Evolutionary conservation across 2,329 filamentous ascomycete species (phyloP).

Genomic region (Aspergillus calidoustus): DNA sequence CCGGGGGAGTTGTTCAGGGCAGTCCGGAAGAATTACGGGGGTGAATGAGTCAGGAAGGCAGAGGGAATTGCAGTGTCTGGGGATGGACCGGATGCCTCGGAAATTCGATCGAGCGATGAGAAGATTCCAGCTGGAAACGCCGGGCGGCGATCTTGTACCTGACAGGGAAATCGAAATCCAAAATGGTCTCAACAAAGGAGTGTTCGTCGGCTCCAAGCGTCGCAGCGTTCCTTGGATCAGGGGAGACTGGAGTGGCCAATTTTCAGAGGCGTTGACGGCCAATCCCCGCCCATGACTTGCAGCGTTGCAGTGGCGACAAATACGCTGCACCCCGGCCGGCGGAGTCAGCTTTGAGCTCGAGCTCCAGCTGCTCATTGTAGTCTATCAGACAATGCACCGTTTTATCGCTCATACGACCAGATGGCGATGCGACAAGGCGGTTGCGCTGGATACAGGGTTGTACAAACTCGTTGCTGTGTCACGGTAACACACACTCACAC

Average conservation of each 20-base stretch:
- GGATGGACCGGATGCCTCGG: neutral
- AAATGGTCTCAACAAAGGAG: neutral
- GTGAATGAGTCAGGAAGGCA: neutral
- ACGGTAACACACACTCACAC: neutral
- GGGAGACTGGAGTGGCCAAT: neutral
- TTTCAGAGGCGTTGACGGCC: neutral
- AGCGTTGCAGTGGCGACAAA: neutral
- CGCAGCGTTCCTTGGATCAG: neutral
- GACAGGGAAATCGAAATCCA: slow-evolving; percentile 1
- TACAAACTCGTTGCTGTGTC: neutral
- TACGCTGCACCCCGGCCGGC: neutral
- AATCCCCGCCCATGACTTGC: neutral
- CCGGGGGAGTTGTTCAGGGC: neutral
- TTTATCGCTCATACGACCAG: neutral
- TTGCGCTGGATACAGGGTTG: neutral
- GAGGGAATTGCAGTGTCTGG: neutral
- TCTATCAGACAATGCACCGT: neutral
- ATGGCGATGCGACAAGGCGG: neutral
- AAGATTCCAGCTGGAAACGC: neutral
- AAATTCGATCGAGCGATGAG: neutral
- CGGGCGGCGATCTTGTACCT: slow-evolving; percentile 11
- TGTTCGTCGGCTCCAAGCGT: neutral
- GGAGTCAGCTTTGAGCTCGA: neutral
- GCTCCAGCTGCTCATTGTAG: neutral
- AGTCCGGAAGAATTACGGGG: too few species aligned